Conservation (phyloP, 179 eudicot species). For the Patellifolia procumbens region DNA sequence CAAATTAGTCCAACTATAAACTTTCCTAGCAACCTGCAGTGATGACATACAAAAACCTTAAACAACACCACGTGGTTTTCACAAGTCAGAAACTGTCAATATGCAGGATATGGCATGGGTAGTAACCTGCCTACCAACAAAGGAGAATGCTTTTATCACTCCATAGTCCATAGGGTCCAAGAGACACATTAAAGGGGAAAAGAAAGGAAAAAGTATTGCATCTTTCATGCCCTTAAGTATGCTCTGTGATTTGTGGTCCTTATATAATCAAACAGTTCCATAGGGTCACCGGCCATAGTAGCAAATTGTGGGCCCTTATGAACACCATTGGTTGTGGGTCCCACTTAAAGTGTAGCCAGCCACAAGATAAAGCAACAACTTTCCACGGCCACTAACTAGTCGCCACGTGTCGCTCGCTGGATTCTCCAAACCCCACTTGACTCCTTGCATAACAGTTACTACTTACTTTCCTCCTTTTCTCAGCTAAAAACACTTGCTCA, state of each 20-base stretch:
- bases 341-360: slow-evolving; percentile 22
- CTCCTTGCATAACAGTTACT: slow-evolving; percentile 1
- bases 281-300: slow-evolving; percentile 10
- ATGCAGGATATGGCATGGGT: slow-evolving; percentile 15
- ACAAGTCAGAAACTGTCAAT: slow-evolving; percentile 4
- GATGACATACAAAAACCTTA: not conserved
- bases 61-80: slow-evolving; percentile 17
- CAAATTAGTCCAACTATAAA: not conserved
- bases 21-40: slow-evolving; percentile 4
- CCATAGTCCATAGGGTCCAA: not conserved
- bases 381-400: slow-evolving; percentile 3
- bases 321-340: slow-evolving; percentile 3
- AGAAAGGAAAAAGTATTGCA: slow-evolving; percentile 5
- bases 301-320: slow-evolving; percentile 11
- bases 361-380: slow-evolving; percentile 22
- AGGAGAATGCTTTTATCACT: slow-evolving; percentile 6
- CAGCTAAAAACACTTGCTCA: slow-evolving; percentile 3
- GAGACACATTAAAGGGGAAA: slow-evolving; percentile 3
- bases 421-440: slow-evolving; percentile 17
- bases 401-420: slow-evolving; percentile 9
- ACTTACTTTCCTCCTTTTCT: not conserved
- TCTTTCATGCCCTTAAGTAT: slow-evolving; percentile 8
- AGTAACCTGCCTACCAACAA: slow-evolving; percentile 11
- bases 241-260: slow-evolving; percentile 16
- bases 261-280: slow-evolving; percentile 18